phyloP scores from a whole-genome alignment of 345 rosid genomes.

The Eucalyptus erythrocorys region DNA sequence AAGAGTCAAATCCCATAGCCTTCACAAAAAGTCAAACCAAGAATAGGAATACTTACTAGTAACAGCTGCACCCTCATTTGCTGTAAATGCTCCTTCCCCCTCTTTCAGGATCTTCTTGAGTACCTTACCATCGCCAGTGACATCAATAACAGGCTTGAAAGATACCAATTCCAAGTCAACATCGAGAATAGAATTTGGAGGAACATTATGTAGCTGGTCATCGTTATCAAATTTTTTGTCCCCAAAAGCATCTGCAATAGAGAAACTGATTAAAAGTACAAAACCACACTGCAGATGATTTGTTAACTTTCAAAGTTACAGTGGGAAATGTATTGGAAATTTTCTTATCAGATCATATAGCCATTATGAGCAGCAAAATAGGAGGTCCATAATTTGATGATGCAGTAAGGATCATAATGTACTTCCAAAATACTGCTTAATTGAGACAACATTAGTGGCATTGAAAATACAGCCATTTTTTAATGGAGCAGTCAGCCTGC shows the following conservation, averaged over 20 bases:
- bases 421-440: not conserved
- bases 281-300: not conserved
- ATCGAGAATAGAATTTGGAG: conserved; percentile 26
- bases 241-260: conserved; percentile 39
- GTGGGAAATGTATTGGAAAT: not conserved
- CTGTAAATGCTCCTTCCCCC: conserved; percentile 32
- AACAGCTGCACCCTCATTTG: conserved; percentile 47
- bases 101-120: conserved; percentile 47
- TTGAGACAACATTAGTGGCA: not conserved
- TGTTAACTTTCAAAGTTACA: not conserved
- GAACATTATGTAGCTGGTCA: conserved; percentile 7
- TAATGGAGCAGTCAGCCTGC: not conserved
- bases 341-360: not conserved
- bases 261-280: not conserved
- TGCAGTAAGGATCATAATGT: not conserved
- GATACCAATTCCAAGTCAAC: conserved; percentile 38
- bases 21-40: not conserved
- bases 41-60: conserved; percentile 23
- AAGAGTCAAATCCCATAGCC: not conserved
- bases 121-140: conserved; percentile 40
- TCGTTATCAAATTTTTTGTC: conserved; percentile 14
- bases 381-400: not conserved
- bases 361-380: not conserved
- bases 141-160: conserved; percentile 46
- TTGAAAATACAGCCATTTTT: not conserved